Base-by-base conservation (phyloP, 306 rosid genomes). In the Castanea mollissima region DNA sequence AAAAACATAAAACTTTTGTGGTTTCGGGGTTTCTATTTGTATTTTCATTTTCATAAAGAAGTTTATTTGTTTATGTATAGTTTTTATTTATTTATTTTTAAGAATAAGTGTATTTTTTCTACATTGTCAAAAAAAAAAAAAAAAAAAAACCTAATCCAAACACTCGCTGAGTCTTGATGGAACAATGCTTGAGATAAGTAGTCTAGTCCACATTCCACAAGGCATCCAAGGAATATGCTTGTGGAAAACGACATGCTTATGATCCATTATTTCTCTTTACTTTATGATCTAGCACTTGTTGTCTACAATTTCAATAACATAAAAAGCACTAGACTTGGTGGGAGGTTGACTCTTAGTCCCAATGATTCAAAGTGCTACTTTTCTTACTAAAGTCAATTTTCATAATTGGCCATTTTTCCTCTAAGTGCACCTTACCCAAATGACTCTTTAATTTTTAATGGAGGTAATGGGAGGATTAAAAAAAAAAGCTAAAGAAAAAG, bases 311-410 rank as follows among this genome's bases (percentile, higher is more conserved):
- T 68, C 11, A 18, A 71, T 60, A 27, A 71, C 64, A 74, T 80
- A 67, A 64, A 55, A 62, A 49, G 80, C 64, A 72, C 74, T 25
- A 62, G 13, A 41, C 25, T 35, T 84, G 83, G 90, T 83, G 92
- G 90, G 88, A 83, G 80, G 78, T 84, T 84, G 92, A 85, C 77
- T 84, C 69, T 20, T 35, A 41, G 65, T 41, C 80, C 83, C 25
- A 64, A 85, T 74, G 31, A 74, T 64, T 65, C 64, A 29, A 32
- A 55, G 34, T 58, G 59, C 56, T 67, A 83, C 81, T 76, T 85
- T 84, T 60, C 54, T 77, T 51, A 5, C 62, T 7, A 21, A 63
- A 81, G 85, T 86, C 85, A 82, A 85, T 77, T 58, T 78, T 58
- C 55, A 69, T 72, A 70, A 85, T 80, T 80, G 80, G 78, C 68